Evolutionary conservation across 768 basidiomycete genomes (phyloP).

Genomic region (Tricholoma matsutake): DNA sequence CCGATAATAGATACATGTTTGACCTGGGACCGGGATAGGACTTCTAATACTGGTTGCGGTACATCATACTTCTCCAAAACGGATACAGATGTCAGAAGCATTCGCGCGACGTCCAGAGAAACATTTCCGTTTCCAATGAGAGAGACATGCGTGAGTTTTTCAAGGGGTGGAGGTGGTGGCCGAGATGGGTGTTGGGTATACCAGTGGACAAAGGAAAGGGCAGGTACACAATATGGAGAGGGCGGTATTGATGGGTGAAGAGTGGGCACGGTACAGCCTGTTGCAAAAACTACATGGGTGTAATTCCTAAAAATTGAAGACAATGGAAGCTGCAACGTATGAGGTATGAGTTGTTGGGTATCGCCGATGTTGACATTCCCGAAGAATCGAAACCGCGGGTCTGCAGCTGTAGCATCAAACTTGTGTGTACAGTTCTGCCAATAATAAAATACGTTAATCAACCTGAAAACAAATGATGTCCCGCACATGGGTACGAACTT

Average conservation of each 20-base stretch:
- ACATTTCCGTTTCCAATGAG: conserved; percentile 96
- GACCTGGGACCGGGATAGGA: conserved; percentile 59
- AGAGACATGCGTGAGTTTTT: conserved; percentile 66
- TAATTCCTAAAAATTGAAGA: conserved; percentile 65
- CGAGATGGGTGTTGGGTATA: conserved; percentile 89
- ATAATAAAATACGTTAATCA: background rate
- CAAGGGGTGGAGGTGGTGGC: conserved; percentile 58
- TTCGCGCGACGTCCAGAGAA: conserved; percentile 86
- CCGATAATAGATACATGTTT: conserved; percentile 81
- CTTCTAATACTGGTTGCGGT: conserved; percentile 67
- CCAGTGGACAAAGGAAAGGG: conserved; percentile 89
- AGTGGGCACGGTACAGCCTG: conserved; percentile 73
- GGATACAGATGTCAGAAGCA: conserved; percentile 72
- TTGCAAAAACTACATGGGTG: conserved; percentile 82
- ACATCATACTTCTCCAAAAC: conserved; percentile 72
- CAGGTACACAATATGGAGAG: conserved; percentile 55
- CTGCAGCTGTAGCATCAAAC: conserved; percentile 80
- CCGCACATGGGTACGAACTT: conserved; percentile 8
- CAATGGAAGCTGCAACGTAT: conserved; percentile 58
- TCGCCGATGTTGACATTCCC: conserved; percentile 77
- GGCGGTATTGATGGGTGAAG: conserved; percentile 54
- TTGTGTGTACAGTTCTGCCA: conserved; percentile 92
- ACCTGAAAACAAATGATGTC: conserved; percentile 2
- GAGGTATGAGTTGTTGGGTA: conserved; percentile 38
- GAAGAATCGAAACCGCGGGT: conserved; percentile 83